phyloP scores from a whole-genome alignment of 441 rosid genomes.

The Viola pubescens region DNA sequence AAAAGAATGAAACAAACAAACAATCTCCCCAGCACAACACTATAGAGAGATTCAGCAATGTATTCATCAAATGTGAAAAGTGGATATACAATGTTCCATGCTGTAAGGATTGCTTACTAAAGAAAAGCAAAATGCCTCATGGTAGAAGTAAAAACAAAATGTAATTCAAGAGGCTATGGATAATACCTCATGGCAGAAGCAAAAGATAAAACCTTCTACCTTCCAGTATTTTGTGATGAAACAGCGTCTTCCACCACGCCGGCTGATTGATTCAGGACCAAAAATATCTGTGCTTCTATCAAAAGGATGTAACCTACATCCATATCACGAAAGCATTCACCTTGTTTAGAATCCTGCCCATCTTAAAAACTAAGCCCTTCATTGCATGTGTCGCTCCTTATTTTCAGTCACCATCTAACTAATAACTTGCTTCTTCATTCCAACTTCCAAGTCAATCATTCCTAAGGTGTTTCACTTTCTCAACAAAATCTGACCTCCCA shows the following conservation, averaged over 20 bases:
- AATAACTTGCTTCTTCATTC: slow-evolving; percentile 43
- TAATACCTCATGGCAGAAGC: slow-evolving; percentile 5
- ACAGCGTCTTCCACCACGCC: slow-evolving; percentile 39
- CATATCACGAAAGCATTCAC: slow-evolving; percentile 34
- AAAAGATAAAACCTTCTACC: slow-evolving; percentile 18
- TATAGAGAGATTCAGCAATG: no score
- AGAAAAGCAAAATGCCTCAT: no score
- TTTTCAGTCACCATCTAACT: slow-evolving; percentile 74
- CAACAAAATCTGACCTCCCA: slow-evolving; percentile 53
- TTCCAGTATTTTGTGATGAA: slow-evolving; percentile 21
- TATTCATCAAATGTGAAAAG: no score
- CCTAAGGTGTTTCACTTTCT: slow-evolving; percentile 54
- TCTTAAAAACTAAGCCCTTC: no score
- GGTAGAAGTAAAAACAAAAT: background rate
- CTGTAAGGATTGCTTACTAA: no score
- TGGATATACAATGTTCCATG: no score
- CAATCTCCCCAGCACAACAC: no score
- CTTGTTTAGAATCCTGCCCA: background rate
- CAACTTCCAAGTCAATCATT: slow-evolving; percentile 44
- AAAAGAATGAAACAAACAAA: no score
- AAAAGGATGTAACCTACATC: slow-evolving; percentile 41
- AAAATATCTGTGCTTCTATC: slow-evolving; percentile 36
- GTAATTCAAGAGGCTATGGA: slow-evolving; percentile 7
- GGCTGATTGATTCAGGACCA: slow-evolving; percentile 33
- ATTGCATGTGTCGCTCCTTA: background rate